A percentile compares a stretch with the other conserved stretches of the same genome.
phyloP scores from a whole-genome alignment of 2,329 filamentous ascomycete species.

The Aspergillus calidoustus region DNA sequence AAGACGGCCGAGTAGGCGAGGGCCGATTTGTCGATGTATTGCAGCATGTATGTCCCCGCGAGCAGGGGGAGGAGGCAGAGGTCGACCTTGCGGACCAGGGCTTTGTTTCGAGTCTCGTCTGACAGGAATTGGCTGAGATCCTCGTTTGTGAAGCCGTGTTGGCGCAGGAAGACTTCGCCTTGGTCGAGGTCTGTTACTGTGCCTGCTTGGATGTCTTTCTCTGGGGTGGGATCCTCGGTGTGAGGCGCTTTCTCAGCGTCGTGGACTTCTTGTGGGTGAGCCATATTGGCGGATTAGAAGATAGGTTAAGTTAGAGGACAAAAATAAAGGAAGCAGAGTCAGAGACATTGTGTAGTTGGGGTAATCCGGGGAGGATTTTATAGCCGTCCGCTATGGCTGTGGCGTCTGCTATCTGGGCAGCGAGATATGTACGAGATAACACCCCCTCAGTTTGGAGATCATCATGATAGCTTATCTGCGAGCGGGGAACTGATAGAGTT shows the following conservation, averaged over 20 bases:
- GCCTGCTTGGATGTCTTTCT: slow-evolving; percentile 28
- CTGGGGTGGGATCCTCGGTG: background rate
- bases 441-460: background rate
- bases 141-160: slow-evolving; percentile 51
- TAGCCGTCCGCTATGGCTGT: background rate
- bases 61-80: slow-evolving; percentile 57
- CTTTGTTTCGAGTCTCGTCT: slow-evolving; percentile 42
- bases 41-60: slow-evolving; percentile 45
- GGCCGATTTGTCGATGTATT: slow-evolving; percentile 62
- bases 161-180: slow-evolving; percentile 54
- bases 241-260: background rate
- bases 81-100: slow-evolving; percentile 53
- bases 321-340: background rate
- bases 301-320: background rate
- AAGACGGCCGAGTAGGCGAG: slow-evolving; percentile 61
- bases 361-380: background rate
- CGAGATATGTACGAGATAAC: background rate
- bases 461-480: background rate
- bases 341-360: background rate
- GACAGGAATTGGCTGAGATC: slow-evolving; percentile 51
- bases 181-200: slow-evolving; percentile 49
- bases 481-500: background rate
- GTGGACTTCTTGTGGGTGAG: background rate
- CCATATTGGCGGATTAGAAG: background rate
- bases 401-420: background rate